Evolutionary conservation across 805 yeast species (phyloP).

Genomic region (Sungouiozyma ichnusensis): DNA sequence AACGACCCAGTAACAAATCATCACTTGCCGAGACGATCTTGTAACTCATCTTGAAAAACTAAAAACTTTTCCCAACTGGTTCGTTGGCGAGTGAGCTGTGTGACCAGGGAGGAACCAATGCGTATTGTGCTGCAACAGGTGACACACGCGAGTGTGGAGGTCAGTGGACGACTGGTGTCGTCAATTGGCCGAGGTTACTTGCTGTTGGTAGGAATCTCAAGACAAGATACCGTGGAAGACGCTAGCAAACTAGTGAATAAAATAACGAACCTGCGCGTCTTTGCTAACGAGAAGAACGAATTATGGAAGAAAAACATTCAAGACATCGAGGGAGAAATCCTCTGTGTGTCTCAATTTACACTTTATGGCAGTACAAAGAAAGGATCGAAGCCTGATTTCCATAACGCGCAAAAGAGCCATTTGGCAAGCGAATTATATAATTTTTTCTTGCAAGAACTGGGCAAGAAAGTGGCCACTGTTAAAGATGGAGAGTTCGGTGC

Average conservation of each 20-base stretch:
- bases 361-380: constrained; percentile 75
- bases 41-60: background rate
- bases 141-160: constrained; percentile 80
- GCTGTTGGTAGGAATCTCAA: constrained; percentile 75
- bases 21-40: background rate
- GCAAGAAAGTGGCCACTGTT: constrained; percentile 52
- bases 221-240: constrained; percentile 67
- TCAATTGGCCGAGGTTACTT: constrained; percentile 55
- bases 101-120: no score
- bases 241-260: constrained; percentile 59
- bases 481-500: constrained; percentile 91
- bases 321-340: constrained; percentile 59
- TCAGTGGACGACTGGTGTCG: constrained; percentile 32
- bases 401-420: constrained; percentile 78
- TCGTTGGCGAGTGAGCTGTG: no score
- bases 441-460: constrained; percentile 39
- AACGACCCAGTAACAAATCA: background rate
- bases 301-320: constrained; percentile 69
- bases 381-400: constrained; percentile 94
- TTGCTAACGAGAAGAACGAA: constrained; percentile 56
- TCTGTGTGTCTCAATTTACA: constrained; percentile 90
- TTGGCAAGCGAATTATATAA: constrained; percentile 36
- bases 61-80: no score
- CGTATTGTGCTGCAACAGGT: constrained; percentile 86
- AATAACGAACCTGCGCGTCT: constrained; percentile 53